Conservation (phyloP, 2,329 filamentous ascomycete species). For the Colletotrichum siamense region DNA sequence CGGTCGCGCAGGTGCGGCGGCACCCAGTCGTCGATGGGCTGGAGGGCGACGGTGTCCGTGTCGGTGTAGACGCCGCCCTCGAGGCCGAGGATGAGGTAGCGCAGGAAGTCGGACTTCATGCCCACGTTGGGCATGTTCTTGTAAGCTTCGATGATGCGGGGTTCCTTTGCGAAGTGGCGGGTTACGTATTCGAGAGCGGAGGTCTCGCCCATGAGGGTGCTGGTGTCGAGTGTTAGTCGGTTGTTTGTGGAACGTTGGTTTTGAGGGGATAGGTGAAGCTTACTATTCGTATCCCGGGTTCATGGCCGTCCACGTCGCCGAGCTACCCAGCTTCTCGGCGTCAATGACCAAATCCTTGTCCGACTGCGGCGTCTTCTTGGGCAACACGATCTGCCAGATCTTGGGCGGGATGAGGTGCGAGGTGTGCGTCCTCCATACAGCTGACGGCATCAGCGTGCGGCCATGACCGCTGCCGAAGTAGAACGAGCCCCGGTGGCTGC, state of each 20-base stretch:
- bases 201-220: constrained; percentile 29
- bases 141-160: constrained; percentile 26
- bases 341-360: neutral
- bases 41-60: constrained; percentile 41
- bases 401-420: neutral
- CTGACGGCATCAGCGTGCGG: neutral
- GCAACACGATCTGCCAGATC: constrained; percentile 23
- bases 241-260: neutral
- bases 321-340: neutral
- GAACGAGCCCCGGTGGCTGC: neutral
- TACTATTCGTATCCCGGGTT: constrained; percentile 22
- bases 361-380: neutral
- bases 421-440: neutral
- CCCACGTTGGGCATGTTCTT: constrained; percentile 29
- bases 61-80: constrained; percentile 77
- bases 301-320: constrained; percentile 20
- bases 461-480: neutral
- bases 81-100: constrained; percentile 75
- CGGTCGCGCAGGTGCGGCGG: constrained; percentile 23
- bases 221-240: neutral
- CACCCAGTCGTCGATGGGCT: constrained; percentile 39
- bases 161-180: constrained; percentile 20
- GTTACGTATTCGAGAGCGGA: constrained; percentile 29
- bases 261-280: neutral
- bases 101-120: constrained; percentile 69